Evolutionary conservation across 257 asterid genomes (phyloP), one percentile per base, ranked within the genome.

Genomic region (Osmanthus fragrans): DNA sequence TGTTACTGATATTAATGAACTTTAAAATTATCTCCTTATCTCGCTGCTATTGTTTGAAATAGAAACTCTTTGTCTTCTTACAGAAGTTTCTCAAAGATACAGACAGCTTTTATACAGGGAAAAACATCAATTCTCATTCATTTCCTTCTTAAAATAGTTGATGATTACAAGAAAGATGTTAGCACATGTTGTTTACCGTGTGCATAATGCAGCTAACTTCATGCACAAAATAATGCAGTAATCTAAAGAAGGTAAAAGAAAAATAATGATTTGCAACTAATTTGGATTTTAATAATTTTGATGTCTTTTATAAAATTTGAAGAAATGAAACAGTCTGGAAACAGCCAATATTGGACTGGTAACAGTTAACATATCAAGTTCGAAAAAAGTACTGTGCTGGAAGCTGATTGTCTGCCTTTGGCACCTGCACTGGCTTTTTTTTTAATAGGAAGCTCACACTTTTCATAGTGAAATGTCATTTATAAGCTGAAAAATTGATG

Each of bases 51-150:
- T 30, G 34, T 27, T 73, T 25, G 42, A 63, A 72, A 73, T 69
- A 25, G 65, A 63, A 63, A 77, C 47, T 71, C 39, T 58, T 70
- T 25, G 39, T 68, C 67, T 25, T 23, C 42, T 67, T 51, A 56
- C 70, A n/a, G 66, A 58, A 58, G 66, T 58, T 58, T 58, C 66
- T 19, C 66, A 56, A 16, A 56, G 29, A 16, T 19, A 16, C 21
- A 54, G 42, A 37, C 42, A 37, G 65, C 65, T 56, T 56, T 56
- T 56, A 5, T 19, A 19, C 65, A 5, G 29, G 65, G 30, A 56
- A 7, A 7, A 13, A 4, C 12, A 58, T 58, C 66, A 21, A 21
- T 58, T 58, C 66, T 58, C 13, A 58, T 58, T 58, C 66, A 58
- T 58, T n/a, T 58, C 66, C 66, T 58, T 56, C 25, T 4, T 21